Conservation (phyloP, 208 protist genomes). For the Leishmania lainsoni region DNA sequence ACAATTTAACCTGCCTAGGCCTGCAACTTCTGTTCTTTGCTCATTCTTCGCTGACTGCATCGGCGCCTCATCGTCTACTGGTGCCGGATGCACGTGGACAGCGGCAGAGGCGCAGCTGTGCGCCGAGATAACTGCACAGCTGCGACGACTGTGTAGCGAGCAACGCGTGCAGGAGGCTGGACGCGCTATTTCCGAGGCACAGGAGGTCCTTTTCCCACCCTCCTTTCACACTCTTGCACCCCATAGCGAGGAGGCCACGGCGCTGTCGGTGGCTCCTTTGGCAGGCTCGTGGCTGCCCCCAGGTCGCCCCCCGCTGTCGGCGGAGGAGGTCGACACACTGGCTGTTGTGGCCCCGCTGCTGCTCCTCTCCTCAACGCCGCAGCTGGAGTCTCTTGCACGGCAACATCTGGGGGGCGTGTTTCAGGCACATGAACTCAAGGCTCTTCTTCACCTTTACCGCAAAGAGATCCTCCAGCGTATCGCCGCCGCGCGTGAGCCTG, state of each 20-base stretch:
- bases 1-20: constrained; percentile 14
- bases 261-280: neutral
- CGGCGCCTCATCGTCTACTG: neutral
- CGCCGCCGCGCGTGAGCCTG: constrained; percentile 4
- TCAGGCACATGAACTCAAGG: constrained; percentile 50
- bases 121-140: constrained; percentile 9
- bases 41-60: constrained; percentile 14
- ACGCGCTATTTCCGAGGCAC: constrained; percentile 14
- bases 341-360: constrained; percentile 49
- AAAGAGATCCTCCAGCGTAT: constrained; percentile 32
- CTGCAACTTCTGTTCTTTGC: constrained; percentile 9
- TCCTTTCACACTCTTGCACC: neutral
- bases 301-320: constrained; percentile 9
- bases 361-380: constrained; percentile 43
- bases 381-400: constrained; percentile 47
- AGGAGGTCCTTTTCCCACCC: neutral
- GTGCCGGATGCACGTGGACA: constrained; percentile 10
- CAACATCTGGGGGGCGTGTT: constrained; percentile 42
- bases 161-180: constrained; percentile 34
- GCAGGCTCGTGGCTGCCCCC: constrained; percentile 22
- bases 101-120: constrained; percentile 28
- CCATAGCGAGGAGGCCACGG: neutral
- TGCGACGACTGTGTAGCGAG: constrained; percentile 28
- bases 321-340: constrained; percentile 38
- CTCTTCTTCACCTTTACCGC: constrained; percentile 49